Base-by-base conservation (phyloP, 2,329 filamentous ascomycete species). In the Amauroascus verrucosus region DNA sequence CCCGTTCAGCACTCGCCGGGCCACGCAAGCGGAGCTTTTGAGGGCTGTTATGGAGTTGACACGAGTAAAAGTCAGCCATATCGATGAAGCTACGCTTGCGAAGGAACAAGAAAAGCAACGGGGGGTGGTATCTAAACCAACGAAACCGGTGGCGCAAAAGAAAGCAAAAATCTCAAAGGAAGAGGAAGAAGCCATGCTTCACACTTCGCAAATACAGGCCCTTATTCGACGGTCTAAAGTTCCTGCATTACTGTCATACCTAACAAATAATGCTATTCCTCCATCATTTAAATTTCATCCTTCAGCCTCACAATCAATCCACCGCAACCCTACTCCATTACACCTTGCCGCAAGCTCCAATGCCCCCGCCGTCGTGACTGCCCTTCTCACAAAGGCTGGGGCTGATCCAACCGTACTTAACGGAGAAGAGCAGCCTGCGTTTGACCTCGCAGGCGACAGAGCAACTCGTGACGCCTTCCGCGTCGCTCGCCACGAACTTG, bases 21-120 rank as follows among this genome's bases (percentile, higher is more conserved):
- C 93, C 0, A 98, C 93, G 0, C 90, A 97, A 64, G 87, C 85
- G 46, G 93, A 98, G 68, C 81, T 98, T 0, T 93, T 97, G 85
- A 82, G 91, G 37, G 86, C 86, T 0, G 98, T 96, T 63, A 86
- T 95, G 57, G 93, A 98, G 71, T 77, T 98, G 30, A 98, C 93
- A 0, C 78, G 93, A 14, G 78, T 96, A 14, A 96, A 98, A 69
- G 78, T 95, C 45, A 82, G 81, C 47, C 84, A 86, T 57, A 79
- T 97, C 26, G 79, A 87, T 54, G 85, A 88, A 58, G 77, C 75
- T 2, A 77, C 82, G 11, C 67, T 84, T 6, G 71, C 79, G 30
- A 72, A 72, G 9, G 70, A 72, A 53, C 75, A 77, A 56, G 66
- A 67, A 32, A 77, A 72, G 60, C 70, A 67, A 59, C 62, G 72